Evolutionary conservation across 2,329 filamentous ascomycete genomes (phyloP), one percentile per base, ranked within the genome.

Genomic region (Fusarium poae): DNA sequence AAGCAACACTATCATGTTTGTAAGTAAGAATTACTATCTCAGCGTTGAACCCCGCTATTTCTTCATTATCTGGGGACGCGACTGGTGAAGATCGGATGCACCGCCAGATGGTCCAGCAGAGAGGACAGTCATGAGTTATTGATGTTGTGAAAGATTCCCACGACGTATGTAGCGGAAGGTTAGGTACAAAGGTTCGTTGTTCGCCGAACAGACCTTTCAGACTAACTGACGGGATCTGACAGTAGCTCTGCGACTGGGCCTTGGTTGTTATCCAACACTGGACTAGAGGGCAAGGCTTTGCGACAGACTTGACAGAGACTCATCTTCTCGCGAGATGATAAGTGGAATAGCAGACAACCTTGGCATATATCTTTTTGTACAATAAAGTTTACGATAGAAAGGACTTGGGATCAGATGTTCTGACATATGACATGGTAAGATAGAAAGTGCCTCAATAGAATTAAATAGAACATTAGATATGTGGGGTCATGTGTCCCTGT

Each of bases 291-390:
- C 5, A 43, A 25, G 16, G 40, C 21, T 18, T 18, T 12, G 6
- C 10, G 40, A 43, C 40, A 43, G 3, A 18, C 21, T 12, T 43
- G 13, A 3, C 40, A 43, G 2, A 43, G 21, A 7, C 40, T 43
- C 40, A 43, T 39, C 3, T n/a, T 21, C 15, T 5, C 15, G 5
- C 8, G 2, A 13, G 20, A 39, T 11, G n/a, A 39, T 0, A 8
- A 2, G 10, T 4, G n/a, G 1, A 35, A 11, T 8, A 20, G 21
- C 0, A 13, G 6, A 15, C 1, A 21, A 12, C 1, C 12, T 6
- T 13, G n/a, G 5, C 12, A 9, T 13, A 39, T 2, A 8, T 13
- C 1, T 0, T 20, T 4, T 8, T 5, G 13, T 2, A 0, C 7
- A 1, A 13, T 20, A 39, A 5, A 39, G 6, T 13, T 39, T 21